phyloP scores from a whole-genome alignment of 139 green algal species.

The Volvox reticuliferus region DNA sequence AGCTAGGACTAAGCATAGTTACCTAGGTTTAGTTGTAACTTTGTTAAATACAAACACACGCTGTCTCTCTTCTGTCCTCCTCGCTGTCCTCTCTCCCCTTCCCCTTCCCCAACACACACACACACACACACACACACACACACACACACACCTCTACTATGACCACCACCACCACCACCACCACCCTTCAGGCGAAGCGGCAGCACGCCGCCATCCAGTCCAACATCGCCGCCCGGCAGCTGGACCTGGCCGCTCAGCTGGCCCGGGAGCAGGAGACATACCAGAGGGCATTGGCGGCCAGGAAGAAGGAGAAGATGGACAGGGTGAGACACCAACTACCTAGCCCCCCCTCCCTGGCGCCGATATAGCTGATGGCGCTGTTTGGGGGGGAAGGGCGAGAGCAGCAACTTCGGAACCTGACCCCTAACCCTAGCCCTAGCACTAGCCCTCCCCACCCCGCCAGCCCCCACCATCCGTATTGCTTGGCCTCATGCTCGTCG shows the following conservation, averaged over 20 bases:
- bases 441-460: too few species aligned
- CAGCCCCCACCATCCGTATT: too few species aligned
- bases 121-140: too few species aligned
- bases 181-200: slow-evolving; percentile 14
- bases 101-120: not conserved
- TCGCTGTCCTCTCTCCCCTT: not conserved
- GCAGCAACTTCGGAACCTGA: too few species aligned
- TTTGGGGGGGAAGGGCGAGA: too few species aligned
- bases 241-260: slow-evolving; percentile 57
- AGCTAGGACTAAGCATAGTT: too few species aligned
- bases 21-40: too few species aligned
- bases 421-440: too few species aligned
- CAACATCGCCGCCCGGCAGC: slow-evolving; percentile 54
- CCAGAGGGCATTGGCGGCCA: slow-evolving; percentile 31
- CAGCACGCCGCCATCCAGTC: slow-evolving; percentile 28
- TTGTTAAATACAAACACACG: not conserved
- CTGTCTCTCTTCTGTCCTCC: not conserved
- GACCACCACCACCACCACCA: not conserved
- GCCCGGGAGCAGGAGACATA: slow-evolving; percentile 63
- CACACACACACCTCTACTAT: too few species aligned
- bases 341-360: too few species aligned
- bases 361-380: too few species aligned
- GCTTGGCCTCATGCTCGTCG: too few species aligned
- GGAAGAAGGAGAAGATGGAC: slow-evolving; percentile 23
- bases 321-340: not conserved